These are phyloP conservation scores for Aspergillus carlsbadensis DNA, from an alignment of 495 filamentous ascomycete genomes.

Conservation along the genomic window DNA sequence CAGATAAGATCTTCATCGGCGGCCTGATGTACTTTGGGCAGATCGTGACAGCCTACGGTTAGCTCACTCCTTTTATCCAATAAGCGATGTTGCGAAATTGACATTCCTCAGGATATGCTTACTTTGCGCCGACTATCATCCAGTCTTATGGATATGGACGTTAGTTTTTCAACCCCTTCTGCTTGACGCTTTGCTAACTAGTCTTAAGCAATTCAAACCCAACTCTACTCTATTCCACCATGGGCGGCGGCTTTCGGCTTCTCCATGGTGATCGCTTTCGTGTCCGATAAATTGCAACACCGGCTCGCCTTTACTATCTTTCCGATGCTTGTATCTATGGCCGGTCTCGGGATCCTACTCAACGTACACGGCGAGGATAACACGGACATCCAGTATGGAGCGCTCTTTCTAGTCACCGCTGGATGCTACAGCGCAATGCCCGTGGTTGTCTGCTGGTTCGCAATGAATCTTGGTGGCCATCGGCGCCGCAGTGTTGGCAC, in stretches of 20 bases:
- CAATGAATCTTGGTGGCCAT: constrained; percentile 89
- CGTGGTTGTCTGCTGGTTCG: constrained; percentile 88
- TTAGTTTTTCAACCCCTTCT: constrained; percentile 19
- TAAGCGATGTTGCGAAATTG: constrained; percentile 12
- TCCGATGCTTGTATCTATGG: constrained; percentile 62
- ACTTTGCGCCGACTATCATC: constrained; percentile 80
- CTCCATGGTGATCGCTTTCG: constrained; percentile 67
- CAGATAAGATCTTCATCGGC: constrained; percentile 68
- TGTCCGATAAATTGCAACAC: constrained; percentile 67
- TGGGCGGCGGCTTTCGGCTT: constrained; percentile 79
- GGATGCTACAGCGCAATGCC: constrained; percentile 73
- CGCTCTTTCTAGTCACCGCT: constrained; percentile 67
- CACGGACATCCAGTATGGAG: constrained; percentile 63
- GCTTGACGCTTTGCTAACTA: constrained; percentile 22
- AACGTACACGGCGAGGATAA: constrained; percentile 58
- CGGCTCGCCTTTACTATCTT: constrained; percentile 73
- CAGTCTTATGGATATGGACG: constrained; percentile 58
- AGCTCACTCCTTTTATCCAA: constrained; percentile 23
- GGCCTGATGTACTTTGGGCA: constrained; percentile 83
- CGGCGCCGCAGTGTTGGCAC: constrained; percentile 78
- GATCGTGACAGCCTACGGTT: constrained; percentile 82
- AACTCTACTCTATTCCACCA: constrained; percentile 80
- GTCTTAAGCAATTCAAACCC: constrained; percentile 61
- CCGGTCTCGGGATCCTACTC: constrained; percentile 72
- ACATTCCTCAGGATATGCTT: constrained; percentile 54